Base-by-base conservation (phyloP, 1,284 basidiomycete genomes). In the Xanthoconium separans region DNA sequence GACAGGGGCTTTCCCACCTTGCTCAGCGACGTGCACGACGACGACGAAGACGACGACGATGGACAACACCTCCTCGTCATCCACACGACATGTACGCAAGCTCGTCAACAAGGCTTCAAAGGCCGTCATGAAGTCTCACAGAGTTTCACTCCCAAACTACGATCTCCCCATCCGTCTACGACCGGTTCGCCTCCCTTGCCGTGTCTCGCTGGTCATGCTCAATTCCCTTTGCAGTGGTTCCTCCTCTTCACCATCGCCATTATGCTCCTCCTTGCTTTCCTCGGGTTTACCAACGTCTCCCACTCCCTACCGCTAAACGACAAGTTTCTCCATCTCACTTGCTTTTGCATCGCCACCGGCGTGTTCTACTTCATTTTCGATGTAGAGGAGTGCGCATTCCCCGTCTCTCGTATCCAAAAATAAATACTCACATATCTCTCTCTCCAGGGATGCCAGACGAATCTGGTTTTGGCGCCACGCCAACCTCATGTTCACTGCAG, bases 281-380 rank as follows among this genome's bases (percentile, higher is more conserved):
- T 92, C 11, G 88, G 90, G 4, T 84, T 92, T 70, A 88, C 89
- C 24, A 81, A 88, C 69, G 75, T 87, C 59, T 75, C 83, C 18
- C 76, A 77, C 55, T 71, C 81, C 5, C 68, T 93, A 11, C 88
- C 88, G 1, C 68, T 94, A 16, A 91, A 90, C 66, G 89, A 91
- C 80, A 93, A 94, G 73, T 64, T 94, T 13, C 73, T 94, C 29
- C 93, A 93, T 65, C 93, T 95, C 66, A 64, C 91, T 22, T 92
- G 90, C 69, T 87, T 96, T 61, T 77, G 77, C 55, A 58, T 89
- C 30, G 90, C 92, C 0, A 93, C 92, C 0, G 83, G 74, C 6
- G 79, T 93, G 7, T 94, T 94, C 71, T 95, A 93, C 70, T 89
- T 91, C 64, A 91, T 94, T 46, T 84, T 91, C 55, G 91, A 93